Evolutionary conservation across 345 rosid species (phyloP).

Genomic region (Brassica juncea): DNA sequence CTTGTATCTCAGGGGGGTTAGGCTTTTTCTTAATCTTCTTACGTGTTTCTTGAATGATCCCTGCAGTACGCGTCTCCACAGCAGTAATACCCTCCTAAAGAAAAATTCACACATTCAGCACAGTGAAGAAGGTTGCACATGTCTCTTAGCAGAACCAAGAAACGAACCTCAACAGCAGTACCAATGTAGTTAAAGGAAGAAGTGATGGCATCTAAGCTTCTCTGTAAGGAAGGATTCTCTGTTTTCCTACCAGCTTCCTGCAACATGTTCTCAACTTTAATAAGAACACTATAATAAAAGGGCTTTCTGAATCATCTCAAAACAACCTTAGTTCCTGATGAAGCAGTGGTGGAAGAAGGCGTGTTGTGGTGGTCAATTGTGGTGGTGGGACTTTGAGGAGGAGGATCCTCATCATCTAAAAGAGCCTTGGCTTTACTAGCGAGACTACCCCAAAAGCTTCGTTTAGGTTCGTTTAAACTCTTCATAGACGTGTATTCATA

Average conservation of each 20-base stretch:
- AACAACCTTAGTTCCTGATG: conserved; percentile 33
- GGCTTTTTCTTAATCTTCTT: conserved; percentile 72
- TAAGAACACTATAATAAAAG: neutral
- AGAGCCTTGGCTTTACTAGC: conserved; percentile 91
- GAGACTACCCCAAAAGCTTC: conserved; percentile 83
- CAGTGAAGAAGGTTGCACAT: neutral
- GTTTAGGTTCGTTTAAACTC: conserved; percentile 56
- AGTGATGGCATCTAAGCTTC: conserved; percentile 65
- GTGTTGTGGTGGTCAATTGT: conserved; percentile 35
- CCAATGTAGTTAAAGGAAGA: conserved; percentile 78
- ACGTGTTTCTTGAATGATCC: conserved; percentile 84
- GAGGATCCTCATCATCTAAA: conserved; percentile 50
- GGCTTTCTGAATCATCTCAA: neutral
- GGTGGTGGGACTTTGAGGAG: conserved; percentile 30
- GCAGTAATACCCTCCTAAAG: conserved; percentile 75
- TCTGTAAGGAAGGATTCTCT: conserved; percentile 66
- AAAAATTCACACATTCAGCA: neutral
- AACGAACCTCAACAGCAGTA: conserved; percentile 75
- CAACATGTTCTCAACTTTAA: conserved; percentile 22
- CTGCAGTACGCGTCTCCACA: conserved; percentile 77
- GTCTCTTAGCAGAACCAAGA: neutral
- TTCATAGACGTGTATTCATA: conserved; percentile 54
- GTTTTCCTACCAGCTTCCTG: conserved; percentile 41
- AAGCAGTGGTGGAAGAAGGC: conserved; percentile 18
- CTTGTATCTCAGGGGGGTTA: conserved; percentile 44